Percentiles rank a stretch among this genome's conserved stretches.
phyloP scores from a whole-genome alignment of 140 eudicot species.

The Senecio squalidus region DNA sequence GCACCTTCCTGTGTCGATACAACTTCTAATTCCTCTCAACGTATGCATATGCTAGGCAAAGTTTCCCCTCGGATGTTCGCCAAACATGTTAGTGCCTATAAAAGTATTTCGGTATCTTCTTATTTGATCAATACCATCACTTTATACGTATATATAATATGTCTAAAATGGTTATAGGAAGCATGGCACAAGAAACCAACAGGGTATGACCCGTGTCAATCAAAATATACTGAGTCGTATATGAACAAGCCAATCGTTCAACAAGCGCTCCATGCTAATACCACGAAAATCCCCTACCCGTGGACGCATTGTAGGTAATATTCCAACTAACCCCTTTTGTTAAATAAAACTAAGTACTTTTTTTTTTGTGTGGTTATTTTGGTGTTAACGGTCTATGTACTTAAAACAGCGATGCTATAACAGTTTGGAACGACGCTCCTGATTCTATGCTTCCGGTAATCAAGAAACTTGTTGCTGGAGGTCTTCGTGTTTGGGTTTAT shows the following conservation, averaged over 20 bases:
- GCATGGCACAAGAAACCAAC: constrained; percentile 53
- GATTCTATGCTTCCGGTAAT: constrained; percentile 48
- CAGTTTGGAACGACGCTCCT: constrained; percentile 49
- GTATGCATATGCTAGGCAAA: constrained; percentile 22
- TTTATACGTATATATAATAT: too few species aligned
- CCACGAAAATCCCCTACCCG: constrained; percentile 54
- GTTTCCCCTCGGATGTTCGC: constrained; percentile 44
- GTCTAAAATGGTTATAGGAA: constrained; percentile 22
- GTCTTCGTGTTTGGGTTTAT: constrained; percentile 62
- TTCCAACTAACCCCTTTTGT: background rate
- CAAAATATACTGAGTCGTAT: constrained; percentile 44
- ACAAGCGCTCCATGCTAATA: constrained; percentile 81
- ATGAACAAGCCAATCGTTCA: constrained; percentile 70
- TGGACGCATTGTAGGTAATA: constrained; percentile 83
- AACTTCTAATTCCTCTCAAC: constrained; percentile 28
- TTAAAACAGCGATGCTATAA: constrained; percentile 36
- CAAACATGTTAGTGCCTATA: constrained; percentile 35
- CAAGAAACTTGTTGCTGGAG: constrained; percentile 43
- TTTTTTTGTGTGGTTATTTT: background rate
- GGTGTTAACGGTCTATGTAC: background rate
- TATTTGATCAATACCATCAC: too few species aligned
- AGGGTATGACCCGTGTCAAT: constrained; percentile 75
- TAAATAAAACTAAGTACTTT: too few species aligned
- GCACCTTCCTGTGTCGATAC: constrained; percentile 43
- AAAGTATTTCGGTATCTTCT: background rate